Base-by-base conservation (phyloP, 768 basidiomycete genomes). In the Termitomyces sp. region DNA sequence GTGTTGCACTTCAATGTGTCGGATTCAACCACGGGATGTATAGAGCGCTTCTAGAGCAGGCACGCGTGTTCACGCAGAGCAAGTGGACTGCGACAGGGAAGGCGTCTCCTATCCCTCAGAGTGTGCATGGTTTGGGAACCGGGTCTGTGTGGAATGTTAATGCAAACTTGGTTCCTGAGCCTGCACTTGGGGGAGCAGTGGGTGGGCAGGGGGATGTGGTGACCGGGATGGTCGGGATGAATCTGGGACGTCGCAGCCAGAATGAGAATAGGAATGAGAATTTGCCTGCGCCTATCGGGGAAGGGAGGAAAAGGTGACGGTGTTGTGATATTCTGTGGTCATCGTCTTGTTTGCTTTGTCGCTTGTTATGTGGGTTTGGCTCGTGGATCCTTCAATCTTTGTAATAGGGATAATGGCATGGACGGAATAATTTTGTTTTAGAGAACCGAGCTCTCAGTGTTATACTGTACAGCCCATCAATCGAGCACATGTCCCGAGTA, bases 1-100 rank as follows among this genome's bases (percentile, higher is more conserved):
- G 89, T 63, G 73, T 92, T 57, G 90, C 82, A 4, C 72, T 92
- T 49, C 87, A 88, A 62, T 92, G 90, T 68, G 78, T 89, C 54
- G 87, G 89, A 2, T 92, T 91, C 78, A 89, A 84, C 70, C 78
- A 83, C 57, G 71, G 72, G 33, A 74, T 90, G 65, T 91, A 91
- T 69, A 77, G 77, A 47, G 78, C 81, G 13, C 73, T 91, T 37
- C 74, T 91, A 47, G 87, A 88, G 41, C 86, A 88, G 59, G 83
- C 87, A 48, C 73, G 72, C 36, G 76, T 76, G 57, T 84, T 76
- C 57, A 67, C 68, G 24, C 73, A 75, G 65, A 71, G 76, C 46
- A 75, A 75, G 54, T 74, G 73, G 76, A 57, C 50, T 39, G 49
- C 57, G 22, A 49, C 48, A 16, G 56, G 47, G 39, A 57, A 57